Percentiles rank a stretch among this genome's conserved stretches.
Conservation (phyloP, 176 grass and related monocot species). For the Raddia distichophylla region DNA sequence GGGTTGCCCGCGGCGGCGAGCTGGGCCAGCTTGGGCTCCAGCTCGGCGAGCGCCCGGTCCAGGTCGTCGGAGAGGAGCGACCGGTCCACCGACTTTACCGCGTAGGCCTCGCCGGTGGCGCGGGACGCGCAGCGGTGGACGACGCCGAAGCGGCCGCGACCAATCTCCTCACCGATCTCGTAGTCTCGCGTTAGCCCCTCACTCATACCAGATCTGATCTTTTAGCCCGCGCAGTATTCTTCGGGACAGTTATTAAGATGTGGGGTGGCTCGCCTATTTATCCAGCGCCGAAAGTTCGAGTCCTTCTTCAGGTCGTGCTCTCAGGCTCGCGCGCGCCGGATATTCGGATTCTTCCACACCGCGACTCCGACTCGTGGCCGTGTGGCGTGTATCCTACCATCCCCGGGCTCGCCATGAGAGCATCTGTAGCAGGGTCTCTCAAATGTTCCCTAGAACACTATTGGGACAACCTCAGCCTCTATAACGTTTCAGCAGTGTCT, state of each 20-base stretch:
- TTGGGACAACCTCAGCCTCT: no score
- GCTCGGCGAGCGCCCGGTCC: conserved; percentile 62
- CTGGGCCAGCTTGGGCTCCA: conserved; percentile 64
- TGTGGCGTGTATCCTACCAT: no score
- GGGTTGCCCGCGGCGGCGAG: conserved; percentile 67
- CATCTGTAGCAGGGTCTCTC: no score
- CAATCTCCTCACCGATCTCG: conserved; percentile 82
- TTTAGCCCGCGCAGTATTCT: background rate
- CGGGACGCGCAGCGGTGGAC: conserved; percentile 69
- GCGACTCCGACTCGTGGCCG: no score
- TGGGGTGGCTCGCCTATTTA: conserved; percentile 29
- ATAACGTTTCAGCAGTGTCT: no score
- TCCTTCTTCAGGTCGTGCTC: no score
- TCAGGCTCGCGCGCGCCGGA: no score
- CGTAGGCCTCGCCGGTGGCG: conserved; percentile 51
- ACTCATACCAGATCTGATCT: conserved; percentile 54
- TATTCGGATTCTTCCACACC: no score
- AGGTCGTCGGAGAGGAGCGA: conserved; percentile 61
- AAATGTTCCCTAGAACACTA: no score
- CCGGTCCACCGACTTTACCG: conserved; percentile 82
- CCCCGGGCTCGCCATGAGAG: no score
- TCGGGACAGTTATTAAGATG: background rate
- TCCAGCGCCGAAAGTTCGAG: background rate
- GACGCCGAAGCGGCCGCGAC: conserved; percentile 76
- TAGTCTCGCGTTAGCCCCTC: conserved; percentile 60